Evolutionary conservation across 164 flowering plant genomes (phyloP).

Genomic region (Platanus orientalis): DNA sequence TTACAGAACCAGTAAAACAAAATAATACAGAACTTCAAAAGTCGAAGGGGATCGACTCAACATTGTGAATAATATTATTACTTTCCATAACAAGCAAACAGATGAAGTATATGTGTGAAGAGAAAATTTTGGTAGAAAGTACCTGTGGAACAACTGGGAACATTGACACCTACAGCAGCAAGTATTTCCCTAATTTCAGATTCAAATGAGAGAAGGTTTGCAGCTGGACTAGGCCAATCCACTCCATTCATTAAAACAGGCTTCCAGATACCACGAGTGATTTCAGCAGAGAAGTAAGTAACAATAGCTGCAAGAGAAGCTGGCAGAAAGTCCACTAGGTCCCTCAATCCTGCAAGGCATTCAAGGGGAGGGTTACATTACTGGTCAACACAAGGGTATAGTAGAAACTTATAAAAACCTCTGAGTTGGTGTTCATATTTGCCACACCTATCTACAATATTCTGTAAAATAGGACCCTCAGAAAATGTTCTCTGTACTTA

Average conservation of each 20-base stretch:
- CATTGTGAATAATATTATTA: too few relatives aligned
- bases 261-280: slow-evolving; percentile 92
- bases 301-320: slow-evolving; percentile 75
- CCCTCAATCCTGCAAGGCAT: slow-evolving; percentile 68
- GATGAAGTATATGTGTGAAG: not conserved
- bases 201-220: slow-evolving; percentile 56
- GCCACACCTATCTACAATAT: not conserved
- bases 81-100: not conserved
- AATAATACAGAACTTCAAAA: too few relatives aligned
- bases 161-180: slow-evolving; percentile 63
- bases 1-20: too few relatives aligned
- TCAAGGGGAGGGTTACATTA: not conserved
- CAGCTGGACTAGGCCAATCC: slow-evolving; percentile 99
- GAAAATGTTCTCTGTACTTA: not conserved
- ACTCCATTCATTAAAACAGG: slow-evolving; percentile 89
- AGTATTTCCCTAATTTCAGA: slow-evolving; percentile 70
- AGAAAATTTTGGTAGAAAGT: slow-evolving; percentile 5
- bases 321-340: slow-evolving; percentile 90
- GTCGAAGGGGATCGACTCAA: too few relatives aligned
- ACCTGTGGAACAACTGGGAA: slow-evolving; percentile 55
- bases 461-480: not conserved
- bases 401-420: not conserved
- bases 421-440: not conserved
- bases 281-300: slow-evolving; percentile 86
- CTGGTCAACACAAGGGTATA: too few relatives aligned